Base-by-base conservation (phyloP, 2,329 filamentous ascomycete species). In the Fusarium robinianum region DNA sequence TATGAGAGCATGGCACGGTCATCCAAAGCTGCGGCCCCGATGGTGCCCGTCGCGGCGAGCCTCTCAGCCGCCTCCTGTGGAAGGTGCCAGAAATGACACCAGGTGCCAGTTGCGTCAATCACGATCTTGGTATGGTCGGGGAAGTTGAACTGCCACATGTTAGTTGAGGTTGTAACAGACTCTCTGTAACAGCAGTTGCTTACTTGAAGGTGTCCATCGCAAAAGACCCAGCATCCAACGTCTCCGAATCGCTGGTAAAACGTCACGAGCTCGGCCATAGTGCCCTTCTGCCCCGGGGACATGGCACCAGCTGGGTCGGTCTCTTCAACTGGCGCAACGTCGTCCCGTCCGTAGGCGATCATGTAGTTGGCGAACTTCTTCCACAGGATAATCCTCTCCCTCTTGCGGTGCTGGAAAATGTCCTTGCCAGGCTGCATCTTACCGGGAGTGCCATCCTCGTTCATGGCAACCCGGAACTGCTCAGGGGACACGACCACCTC, bases 71-170 rank as follows among this genome's bases (percentile, higher is more conserved):
- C 87, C 46, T 86, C 81, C n/a, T 81, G 72, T 0, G 86, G 81
- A 14, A 91, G 79, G 60, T 88, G 85, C 71, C 87, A 87, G 63
- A 90, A 89, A 63, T 88, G 85, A 56, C 87, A 85, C 76, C 83
- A 86, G 2, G 78, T 81, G n/a, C 86, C 88, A 19, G 85, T 80
- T 1, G 84, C 72, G 45, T 89, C 88, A 17, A 94, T 72, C 9
- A 92, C 85, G 41, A 94, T 80, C 69, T 94, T 94, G 46, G 88
- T 92, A 66, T 94, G 88, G 57, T 94, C 88, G 3, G 88, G 88
- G 66, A 94, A 94, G 70, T 94, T 92, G 69, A 92, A 88, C 80
- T 90, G 43, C 10, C n/a, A 15, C 24, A 17, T 46, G 55, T 67
- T 54, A 67, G 62, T 41, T 27, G 9, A 14, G 12, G 15, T 22